These are phyloP conservation scores for Calocybe gangraenosa DNA, from an alignment of 768 basidiomycete species.

Conservation along the genomic window DNA sequence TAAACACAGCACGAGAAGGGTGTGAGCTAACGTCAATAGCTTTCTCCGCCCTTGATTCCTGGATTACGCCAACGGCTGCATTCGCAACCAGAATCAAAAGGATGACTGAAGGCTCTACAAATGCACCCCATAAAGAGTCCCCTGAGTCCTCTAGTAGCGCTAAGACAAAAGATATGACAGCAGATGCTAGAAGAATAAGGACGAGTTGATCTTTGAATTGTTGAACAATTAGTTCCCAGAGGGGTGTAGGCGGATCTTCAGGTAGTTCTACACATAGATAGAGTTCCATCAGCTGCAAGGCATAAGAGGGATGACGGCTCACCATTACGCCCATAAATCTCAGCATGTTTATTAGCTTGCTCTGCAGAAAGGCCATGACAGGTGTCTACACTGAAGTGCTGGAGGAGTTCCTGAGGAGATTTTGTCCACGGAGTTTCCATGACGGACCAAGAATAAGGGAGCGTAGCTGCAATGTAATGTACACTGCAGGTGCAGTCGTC, in stretches of 20 bases:
- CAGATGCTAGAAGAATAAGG: slow-evolving; percentile 91
- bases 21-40: slow-evolving; percentile 83
- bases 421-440: slow-evolving; percentile 82
- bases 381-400: slow-evolving; percentile 67
- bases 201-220: slow-evolving; percentile 99
- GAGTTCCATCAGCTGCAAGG: slow-evolving; percentile 1
- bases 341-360: slow-evolving; percentile 69
- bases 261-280: slow-evolving; percentile 65
- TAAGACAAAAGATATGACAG: slow-evolving; percentile 88
- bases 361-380: slow-evolving; percentile 58
- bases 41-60: slow-evolving; percentile 93
- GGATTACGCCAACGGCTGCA: slow-evolving; percentile 95
- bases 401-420: slow-evolving; percentile 62
- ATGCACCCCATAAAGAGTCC: slow-evolving; percentile 71
- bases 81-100: slow-evolving; percentile 94
- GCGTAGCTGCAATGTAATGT: slow-evolving; percentile 11
- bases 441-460: slow-evolving; percentile 17
- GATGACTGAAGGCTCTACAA: slow-evolving; percentile 94
- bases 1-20: slow-evolving; percentile 7
- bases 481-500: slow-evolving; percentile 11
- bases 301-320: slow-evolving; percentile 14
- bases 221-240: slow-evolving; percentile 95
- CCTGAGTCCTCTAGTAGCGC: slow-evolving; percentile 81
- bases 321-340: slow-evolving; percentile 88
- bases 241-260: slow-evolving; percentile 84